A percentile compares a stretch with the other conserved stretches of the same genome.
These are phyloP conservation scores for Dioszegia crocea DNA, from an alignment of 768 basidiomycete genomes.

Conservation along the genomic window DNA sequence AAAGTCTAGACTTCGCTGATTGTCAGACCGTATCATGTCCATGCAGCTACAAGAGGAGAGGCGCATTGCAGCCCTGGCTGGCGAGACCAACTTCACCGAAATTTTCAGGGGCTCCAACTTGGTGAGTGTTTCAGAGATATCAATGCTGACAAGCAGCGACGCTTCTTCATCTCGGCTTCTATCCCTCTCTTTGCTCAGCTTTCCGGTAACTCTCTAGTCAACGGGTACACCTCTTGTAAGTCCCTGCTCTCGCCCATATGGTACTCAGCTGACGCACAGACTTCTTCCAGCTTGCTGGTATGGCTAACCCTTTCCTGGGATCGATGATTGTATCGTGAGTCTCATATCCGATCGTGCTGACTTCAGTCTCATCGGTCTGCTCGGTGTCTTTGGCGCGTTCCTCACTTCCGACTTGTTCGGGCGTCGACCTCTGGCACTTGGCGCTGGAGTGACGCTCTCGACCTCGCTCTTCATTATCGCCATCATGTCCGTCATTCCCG, in stretches of 20 bases:
- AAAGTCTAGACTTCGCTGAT: neutral
- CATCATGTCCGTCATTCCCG: neutral
- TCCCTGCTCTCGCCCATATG: too few relatives aligned
- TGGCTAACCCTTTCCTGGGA: slow-evolving; percentile 16
- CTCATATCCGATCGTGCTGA: neutral
- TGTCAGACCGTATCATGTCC: neutral
- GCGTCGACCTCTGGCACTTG: slow-evolving; percentile 11
- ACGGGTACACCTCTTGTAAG: neutral
- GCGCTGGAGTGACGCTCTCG: neutral
- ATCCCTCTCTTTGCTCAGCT: slow-evolving; percentile 6
- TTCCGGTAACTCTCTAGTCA: neutral
- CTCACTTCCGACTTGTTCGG: slow-evolving; percentile 17
- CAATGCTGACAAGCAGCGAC: neutral
- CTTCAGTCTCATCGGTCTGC: slow-evolving; percentile 1
- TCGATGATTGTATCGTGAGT: slow-evolving; percentile 11
- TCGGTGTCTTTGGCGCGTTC: slow-evolving; percentile 9
- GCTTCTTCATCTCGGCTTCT: slow-evolving; percentile 8
- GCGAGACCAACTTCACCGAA: slow-evolving; percentile 2
- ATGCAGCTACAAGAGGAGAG: neutral
- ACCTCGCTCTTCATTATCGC: neutral
- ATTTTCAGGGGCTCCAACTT: slow-evolving; percentile 4
- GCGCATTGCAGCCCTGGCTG: neutral
- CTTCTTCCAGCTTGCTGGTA: slow-evolving; percentile 16
- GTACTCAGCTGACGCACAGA: neutral
- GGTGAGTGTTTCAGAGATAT: neutral